Base-by-base conservation (phyloP, 768 basidiomycete species). In the Psilocybe subaeruginosa region DNA sequence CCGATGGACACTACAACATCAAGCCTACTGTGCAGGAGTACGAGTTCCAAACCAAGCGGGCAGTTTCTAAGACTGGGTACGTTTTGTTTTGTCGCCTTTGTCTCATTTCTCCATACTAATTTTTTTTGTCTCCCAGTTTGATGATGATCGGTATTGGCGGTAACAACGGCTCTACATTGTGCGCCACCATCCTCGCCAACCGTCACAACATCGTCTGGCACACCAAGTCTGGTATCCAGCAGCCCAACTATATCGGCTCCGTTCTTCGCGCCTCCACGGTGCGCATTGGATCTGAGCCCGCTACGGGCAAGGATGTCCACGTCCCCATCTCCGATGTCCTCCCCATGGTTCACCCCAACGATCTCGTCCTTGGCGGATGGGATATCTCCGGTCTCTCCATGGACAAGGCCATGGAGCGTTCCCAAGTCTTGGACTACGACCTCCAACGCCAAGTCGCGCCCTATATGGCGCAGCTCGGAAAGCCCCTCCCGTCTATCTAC, bases 331-430 rank as follows among this genome's bases (percentile, higher is more conserved):
- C 89, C 8, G 95, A 97, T 69, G 86, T 98, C 63, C 84, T 97
- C 46, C 96, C 96, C 51, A 97, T 97, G 93, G 95, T 96, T 51
- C 95, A 99, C 78, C 97, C 97, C 53, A 96, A 97, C 71, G 97
- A 98, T 77, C 89, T 98, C 70, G 93, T 97, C 66, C 86, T 99
- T 64, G 94, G 97, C 52, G 97, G 97, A 17, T 99, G 97, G 97
- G 97, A 99, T 70, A 99, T 99, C 70, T 97, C 95, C 46, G 85
- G 89, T 46, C 46, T 87, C 41, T 74, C 87, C 45, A 85, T 99
- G 79, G 95, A 98, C 76, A 83, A 89, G 76, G 95, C 97, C 12
- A 97, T 99, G 95, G 79, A 83, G 64, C 93, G 97, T 65, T 91
- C 96, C 53, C 82, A 93, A 72, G 97, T 99, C 58, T 86, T 99